Evolutionary conservation across 2,329 filamentous ascomycete species (phyloP), one percentile per base, ranked within the genome.

Genomic region (Blastomyces silverae): DNA sequence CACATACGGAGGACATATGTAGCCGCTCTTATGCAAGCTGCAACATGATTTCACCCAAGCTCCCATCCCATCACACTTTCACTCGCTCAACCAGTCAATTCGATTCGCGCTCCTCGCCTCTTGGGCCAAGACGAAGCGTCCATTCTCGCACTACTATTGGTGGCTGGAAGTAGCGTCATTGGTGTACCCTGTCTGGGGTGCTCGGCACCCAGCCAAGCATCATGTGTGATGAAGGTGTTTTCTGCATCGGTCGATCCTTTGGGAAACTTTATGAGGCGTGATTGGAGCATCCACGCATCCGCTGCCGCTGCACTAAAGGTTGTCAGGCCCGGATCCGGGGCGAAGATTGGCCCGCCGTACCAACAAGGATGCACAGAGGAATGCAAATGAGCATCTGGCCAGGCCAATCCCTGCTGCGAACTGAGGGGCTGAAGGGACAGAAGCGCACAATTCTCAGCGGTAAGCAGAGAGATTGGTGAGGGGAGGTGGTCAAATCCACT

Each of bases 181-280:
- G 17, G 31, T 34, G 42, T 10, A 61, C 39, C 42, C 15, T 59
- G 39, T 42, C 48, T 25, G 10, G 44, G 22, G 0, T 20, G 58
- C 37, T 10, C 22, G 31, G 42, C 7, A 34, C 17, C 25, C 15
- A 50, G 25, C 58, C 42, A 61, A 48, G 48, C 58, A 61, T 34
- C 42, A 48, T 50, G 22, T 20, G 39, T 7, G n/a, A 28, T 46
- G 39, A 22, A 3, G n/a, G 28, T 46, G 20, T 22, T 28, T 61
- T 44, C 28, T 48, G 13, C 58, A 61, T 61, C 42, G 44, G 58
- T 48, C 58, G 58, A 61, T 61, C 58, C n/a, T 13, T 48, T 48
- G 31, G 42, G 25, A 11, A 3, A 3, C 7, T 61, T 50, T 17
- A 3, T 11, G 15, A 17, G 42, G 17, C 31, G 42, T 61, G 58